Evolutionary conservation across 345 rosid species (phyloP).

Genomic region (Hypericum perforatum): DNA sequence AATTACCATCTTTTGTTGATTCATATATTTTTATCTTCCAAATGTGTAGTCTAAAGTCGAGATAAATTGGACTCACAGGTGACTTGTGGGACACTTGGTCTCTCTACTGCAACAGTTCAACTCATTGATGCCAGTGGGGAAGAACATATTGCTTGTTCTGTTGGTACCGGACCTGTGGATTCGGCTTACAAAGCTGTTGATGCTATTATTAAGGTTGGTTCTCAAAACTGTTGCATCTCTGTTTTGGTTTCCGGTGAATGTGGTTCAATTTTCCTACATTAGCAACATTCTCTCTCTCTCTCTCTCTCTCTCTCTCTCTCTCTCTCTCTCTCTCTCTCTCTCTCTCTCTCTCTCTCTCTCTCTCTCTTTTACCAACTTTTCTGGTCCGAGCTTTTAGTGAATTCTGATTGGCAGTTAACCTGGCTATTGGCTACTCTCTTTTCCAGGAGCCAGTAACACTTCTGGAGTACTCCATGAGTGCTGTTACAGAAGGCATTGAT

Average conservation of each 20-base stretch:
- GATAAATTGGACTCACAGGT: conserved; percentile 34
- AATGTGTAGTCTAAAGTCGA: conserved; percentile 1
- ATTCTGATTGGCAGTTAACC: no score
- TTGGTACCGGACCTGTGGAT: conserved; percentile 94
- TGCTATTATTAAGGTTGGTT: conserved; percentile 65
- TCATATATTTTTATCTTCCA: background rate
- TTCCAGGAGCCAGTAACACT: conserved; percentile 62
- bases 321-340: no score
- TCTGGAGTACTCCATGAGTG: conserved; percentile 77
- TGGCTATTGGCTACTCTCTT: no score
- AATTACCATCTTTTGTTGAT: conserved; percentile 1
- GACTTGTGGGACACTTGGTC: conserved; percentile 88
- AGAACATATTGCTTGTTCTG: conserved; percentile 68
- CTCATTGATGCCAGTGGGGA: conserved; percentile 55
- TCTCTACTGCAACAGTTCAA: conserved; percentile 88
- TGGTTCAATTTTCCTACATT: no score
- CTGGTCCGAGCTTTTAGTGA: no score
- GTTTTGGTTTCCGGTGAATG: no score
- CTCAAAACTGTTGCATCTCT: background rate
- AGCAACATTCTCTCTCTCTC: no score
- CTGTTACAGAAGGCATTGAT: conserved; percentile 93
- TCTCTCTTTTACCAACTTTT: no score
- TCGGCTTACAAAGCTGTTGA: conserved; percentile 95
- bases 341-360: no score
- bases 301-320: no score